These are phyloP conservation scores for Apiotrichum montevideense DNA, from an alignment of 1,284 basidiomycete species.

Conservation along the genomic window DNA sequence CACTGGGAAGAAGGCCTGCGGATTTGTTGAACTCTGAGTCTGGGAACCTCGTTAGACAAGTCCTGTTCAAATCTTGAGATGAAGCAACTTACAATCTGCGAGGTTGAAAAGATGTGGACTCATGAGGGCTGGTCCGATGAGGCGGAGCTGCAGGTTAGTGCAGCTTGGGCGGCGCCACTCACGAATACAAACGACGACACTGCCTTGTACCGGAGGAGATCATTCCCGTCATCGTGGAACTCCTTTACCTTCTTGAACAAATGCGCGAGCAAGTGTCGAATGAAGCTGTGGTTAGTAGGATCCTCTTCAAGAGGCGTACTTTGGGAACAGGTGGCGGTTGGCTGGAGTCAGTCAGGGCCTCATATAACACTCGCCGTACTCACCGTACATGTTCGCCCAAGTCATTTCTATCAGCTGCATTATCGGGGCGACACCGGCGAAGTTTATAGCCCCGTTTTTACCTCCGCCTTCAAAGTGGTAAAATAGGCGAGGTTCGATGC, in stretches of 20 bases:
- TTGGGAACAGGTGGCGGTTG: slow-evolving; percentile 24
- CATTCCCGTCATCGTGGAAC: slow-evolving; percentile 19
- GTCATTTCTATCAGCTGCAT: slow-evolving; percentile 17
- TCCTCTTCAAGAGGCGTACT: slow-evolving; percentile 9
- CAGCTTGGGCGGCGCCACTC: neutral
- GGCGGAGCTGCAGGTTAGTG: slow-evolving; percentile 22
- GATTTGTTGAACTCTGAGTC: neutral
- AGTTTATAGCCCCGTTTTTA: slow-evolving; percentile 5
- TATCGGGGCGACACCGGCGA: slow-evolving; percentile 4
- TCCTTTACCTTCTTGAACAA: slow-evolving; percentile 24
- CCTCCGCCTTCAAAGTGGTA: neutral
- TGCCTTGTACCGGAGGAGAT: slow-evolving; percentile 26
- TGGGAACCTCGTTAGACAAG: too few species aligned
- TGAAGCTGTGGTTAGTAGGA: slow-evolving; percentile 10
- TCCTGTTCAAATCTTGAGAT: too few species aligned
- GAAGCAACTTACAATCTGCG: slow-evolving; percentile 6
- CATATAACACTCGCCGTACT: neutral
- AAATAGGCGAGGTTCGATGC: slow-evolving; percentile 9
- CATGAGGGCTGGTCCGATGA: slow-evolving; percentile 34
- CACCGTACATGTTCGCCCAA: slow-evolving; percentile 26
- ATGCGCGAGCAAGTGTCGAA: slow-evolving; percentile 24
- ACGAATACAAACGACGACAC: slow-evolving; percentile 37
- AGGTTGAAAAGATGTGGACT: slow-evolving; percentile 31
- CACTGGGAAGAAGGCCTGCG: slow-evolving; percentile 12
- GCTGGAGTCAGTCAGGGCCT: slow-evolving; percentile 5